These are phyloP conservation scores for Arabis hirsuta DNA, from an alignment of 345 rosid species.

Conservation along the genomic window DNA sequence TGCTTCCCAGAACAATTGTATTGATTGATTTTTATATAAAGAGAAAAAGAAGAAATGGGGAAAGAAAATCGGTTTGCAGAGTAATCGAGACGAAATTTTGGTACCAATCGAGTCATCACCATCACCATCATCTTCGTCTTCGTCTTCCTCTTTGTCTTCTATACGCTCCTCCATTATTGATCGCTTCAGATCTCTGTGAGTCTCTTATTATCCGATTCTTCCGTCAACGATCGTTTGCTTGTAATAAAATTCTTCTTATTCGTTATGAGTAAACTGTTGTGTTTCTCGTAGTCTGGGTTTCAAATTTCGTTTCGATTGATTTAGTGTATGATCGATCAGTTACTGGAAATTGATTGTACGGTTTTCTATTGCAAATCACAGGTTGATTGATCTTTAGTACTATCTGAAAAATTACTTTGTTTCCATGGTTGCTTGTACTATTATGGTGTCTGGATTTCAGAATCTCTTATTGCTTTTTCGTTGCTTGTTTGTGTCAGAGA, in stretches of 20 bases:
- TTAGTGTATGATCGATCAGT: background rate
- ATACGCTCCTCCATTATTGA: conserved; percentile 1
- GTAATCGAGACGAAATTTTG: conserved; percentile 13
- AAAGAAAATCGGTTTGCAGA: background rate
- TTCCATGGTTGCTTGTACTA: background rate
- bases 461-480: background rate
- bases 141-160: background rate
- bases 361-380: background rate
- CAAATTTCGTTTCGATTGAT: background rate
- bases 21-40: background rate
- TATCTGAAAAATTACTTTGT: too few species aligned
- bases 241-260: too few species aligned
- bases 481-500: background rate
- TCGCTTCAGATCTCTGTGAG: conserved; percentile 29
- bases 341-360: background rate
- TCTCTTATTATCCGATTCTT: background rate
- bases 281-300: background rate
- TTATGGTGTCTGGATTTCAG: background rate
- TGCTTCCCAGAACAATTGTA: conserved; percentile 27
- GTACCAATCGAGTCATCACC: conserved; percentile 16
- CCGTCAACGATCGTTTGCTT: conserved; percentile 11
- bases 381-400: background rate
- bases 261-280: background rate
- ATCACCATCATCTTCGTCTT: conserved; percentile 4
- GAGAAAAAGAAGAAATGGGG: background rate